Percentiles rank a stretch among this genome's conserved stretches.
These are phyloP conservation scores for Terfezia boudieri DNA, from an alignment of 495 filamentous ascomycete species.

Conservation along the genomic window DNA sequence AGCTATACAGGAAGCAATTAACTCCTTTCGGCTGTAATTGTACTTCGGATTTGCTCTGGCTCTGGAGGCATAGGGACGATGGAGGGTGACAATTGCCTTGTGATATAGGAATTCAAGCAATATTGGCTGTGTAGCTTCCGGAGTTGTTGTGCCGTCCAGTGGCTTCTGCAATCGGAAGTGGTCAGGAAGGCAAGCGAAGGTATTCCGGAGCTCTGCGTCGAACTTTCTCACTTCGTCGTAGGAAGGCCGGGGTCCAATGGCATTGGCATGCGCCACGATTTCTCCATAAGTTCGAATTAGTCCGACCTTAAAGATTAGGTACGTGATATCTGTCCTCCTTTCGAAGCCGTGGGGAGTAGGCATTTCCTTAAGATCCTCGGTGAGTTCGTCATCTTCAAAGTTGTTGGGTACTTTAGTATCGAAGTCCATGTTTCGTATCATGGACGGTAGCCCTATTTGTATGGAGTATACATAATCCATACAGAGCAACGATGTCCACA, in stretches of 20 bases:
- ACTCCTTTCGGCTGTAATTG: slow-evolving; percentile 55
- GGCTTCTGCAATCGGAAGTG: slow-evolving; percentile 48
- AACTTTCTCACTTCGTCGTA: slow-evolving; percentile 68
- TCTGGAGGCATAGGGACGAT: slow-evolving; percentile 57
- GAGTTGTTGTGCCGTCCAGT: slow-evolving; percentile 36
- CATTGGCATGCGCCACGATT: slow-evolving; percentile 29
- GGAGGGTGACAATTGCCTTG: slow-evolving; percentile 61
- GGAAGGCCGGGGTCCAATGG: slow-evolving; percentile 15
- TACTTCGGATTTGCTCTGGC: slow-evolving; percentile 51
- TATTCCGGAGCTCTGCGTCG: slow-evolving; percentile 48
- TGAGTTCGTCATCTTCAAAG: slow-evolving; percentile 83
- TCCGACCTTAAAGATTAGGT: slow-evolving; percentile 62
- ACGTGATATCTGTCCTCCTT: slow-evolving; percentile 70
- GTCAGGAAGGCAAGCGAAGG: slow-evolving; percentile 40
- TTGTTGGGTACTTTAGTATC: slow-evolving; percentile 77
- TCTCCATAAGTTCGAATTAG: slow-evolving; percentile 39
- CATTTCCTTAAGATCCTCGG: slow-evolving; percentile 49
- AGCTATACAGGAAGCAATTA: slow-evolving; percentile 56
- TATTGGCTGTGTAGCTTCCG: slow-evolving; percentile 54
- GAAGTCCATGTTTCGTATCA: slow-evolving; percentile 61
- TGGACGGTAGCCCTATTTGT: slow-evolving; percentile 70
- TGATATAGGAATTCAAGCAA: slow-evolving; percentile 62
- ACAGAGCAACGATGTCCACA: slow-evolving; percentile 69
- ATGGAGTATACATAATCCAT: slow-evolving; percentile 77
- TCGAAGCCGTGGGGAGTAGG: slow-evolving; percentile 49